phyloP scores from a whole-genome alignment of 805 yeast species.

The Grigorovia yakushimaensis region DNA sequence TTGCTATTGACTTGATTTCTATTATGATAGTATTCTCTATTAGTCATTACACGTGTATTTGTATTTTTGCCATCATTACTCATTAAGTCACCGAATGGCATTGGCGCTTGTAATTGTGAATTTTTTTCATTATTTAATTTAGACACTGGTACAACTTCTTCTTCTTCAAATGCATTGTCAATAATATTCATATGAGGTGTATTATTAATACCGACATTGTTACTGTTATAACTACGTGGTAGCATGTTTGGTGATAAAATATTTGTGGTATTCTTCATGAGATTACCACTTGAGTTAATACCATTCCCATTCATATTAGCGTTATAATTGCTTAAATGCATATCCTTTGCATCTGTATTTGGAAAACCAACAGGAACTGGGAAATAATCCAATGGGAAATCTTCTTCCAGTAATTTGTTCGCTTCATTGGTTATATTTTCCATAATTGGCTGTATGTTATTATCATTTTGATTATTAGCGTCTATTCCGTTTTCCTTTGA shows the following conservation, averaged over 20 bases:
- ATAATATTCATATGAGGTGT: background rate
- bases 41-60: slow-evolving; percentile 16
- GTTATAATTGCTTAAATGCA: background rate
- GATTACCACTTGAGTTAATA: background rate
- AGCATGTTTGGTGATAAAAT: background rate
- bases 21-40: slow-evolving; percentile 16
- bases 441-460: background rate
- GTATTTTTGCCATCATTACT: background rate
- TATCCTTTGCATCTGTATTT: background rate
- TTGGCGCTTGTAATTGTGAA: slow-evolving; percentile 5
- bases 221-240: background rate
- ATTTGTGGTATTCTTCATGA: background rate
- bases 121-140: slow-evolving; percentile 3
- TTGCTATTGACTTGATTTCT: background rate
- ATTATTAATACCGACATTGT: background rate
- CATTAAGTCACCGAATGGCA: slow-evolving; percentile 1
- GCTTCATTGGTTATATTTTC: background rate
- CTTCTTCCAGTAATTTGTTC: slow-evolving; percentile 40
- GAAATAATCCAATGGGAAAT: slow-evolving; percentile 64
- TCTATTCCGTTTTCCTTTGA: background rate
- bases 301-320: background rate
- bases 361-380: slow-evolving; percentile 33
- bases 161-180: background rate
- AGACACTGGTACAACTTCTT: slow-evolving; percentile 11
- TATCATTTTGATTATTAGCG: background rate